Evolutionary conservation across 2,329 filamentous ascomycete genomes (phyloP), one percentile per base, ranked within the genome.

Genomic region (Pseudogymnoascus sp.): DNA sequence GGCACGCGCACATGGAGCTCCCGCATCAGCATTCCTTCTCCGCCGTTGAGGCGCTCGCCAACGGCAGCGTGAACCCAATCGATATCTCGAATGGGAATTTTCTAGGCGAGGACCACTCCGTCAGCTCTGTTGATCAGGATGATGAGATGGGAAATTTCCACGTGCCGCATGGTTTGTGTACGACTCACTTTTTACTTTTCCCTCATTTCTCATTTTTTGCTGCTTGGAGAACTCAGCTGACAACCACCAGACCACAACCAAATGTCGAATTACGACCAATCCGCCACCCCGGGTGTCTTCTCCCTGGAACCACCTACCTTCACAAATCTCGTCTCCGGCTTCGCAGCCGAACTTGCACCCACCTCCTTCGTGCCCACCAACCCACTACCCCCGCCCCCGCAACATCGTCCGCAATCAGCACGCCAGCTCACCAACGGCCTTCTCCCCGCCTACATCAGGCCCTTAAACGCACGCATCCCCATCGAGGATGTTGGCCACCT

Each of bases 401-500:
- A 36, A 23, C 26, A 39, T 7, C 60, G 36, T 12, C 40, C 60
- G 29, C 57, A 60, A 60, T 60, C 23, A 29, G 45, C 45, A 29
- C 23, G 45, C 45, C 60, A 42, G 36, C 39, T 42, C 37, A 40
- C 26, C 18, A 29, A 39, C 2, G 39, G 31, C 45, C 80, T 36
- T 79, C 76, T 87, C 21, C 85, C 86, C 39, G 76, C 77, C 34
- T 97, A 91, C 72, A 86, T 97, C 71, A 90, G 90, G 70, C 87
- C 91, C 23, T 80, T 96, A 5, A 91, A 92, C 0, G 76, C 83
- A 47, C 88, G 88, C 71, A 88, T 96, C 69, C 86, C 88, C 5
- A 80, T 84, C 12, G 91, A 96, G 69, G 93, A 97, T 77, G 84
- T 96, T 66, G 83, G 86, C 64, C 96, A 95, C 74, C 81, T 97